Evolutionary conservation across 2,329 filamentous ascomycete genomes (phyloP), one percentile per base, ranked within the genome.

Genomic region (Aspergillus sp.): DNA sequence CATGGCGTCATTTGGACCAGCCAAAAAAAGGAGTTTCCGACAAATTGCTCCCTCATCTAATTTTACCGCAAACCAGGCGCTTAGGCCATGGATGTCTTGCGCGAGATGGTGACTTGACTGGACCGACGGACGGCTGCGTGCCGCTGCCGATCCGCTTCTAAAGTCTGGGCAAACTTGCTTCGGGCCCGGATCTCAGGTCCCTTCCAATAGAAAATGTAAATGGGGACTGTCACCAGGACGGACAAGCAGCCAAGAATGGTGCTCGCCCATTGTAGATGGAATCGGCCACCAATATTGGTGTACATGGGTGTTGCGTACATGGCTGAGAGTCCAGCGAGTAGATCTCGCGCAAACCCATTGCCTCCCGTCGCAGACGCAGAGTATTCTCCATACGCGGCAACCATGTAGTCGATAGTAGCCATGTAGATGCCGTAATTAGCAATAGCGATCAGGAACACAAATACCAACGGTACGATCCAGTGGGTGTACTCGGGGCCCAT

Each of bases 341-440:
- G 87, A 70, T 92, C 89, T 65, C 90, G 83, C 2, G 88, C 83
- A 77, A 89, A 91, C 1, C 89, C 90, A 64, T 92, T 92, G 19
- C 89, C 89, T 43, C 89, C 90, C 0, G 89, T 91, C 0, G 90
- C 90, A 0, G 88, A 91, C 1, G 89, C 89, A 2, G 88, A 86
- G 72, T 91, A 91, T 0, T 86, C 85, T 0, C 89, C 90, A 68
- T 91, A 91, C 0, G 89, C 87, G 60, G 87, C 88, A 38, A 91
- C 85, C 85, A 91, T 91, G 77, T 92, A 92, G 74, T 92, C 88
- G 64, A 91, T 89, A 1, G 88, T 90, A 1, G 88, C 87, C 86
- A 90, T 90, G 77, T 91, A 91, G 60, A 91, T 90, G 36, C 84
- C 79, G 60, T 89, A 90, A 69, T 92, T 92, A 58, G 89, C 89